These are phyloP conservation scores for Clonostachys rhizophaga DNA, from an alignment of 2,329 filamentous ascomycete species.

Conservation along the genomic window DNA sequence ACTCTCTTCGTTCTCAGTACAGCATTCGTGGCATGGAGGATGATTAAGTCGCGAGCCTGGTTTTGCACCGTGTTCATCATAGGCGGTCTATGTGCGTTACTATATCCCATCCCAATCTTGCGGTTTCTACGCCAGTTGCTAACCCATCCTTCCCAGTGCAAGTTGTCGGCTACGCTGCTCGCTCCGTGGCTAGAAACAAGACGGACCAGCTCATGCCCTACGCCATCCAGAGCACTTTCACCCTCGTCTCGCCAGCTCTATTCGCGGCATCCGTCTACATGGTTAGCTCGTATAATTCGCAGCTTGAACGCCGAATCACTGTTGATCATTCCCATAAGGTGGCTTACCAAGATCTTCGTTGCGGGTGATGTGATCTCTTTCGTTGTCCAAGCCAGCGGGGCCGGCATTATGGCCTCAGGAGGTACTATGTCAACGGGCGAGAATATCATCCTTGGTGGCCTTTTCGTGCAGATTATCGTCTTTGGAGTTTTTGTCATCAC, in stretches of 20 bases:
- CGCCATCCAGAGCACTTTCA: constrained; percentile 24
- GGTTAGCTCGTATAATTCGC: constrained; percentile 31
- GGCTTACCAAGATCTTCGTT: constrained; percentile 24
- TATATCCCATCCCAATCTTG: too few relatives aligned
- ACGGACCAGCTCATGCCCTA: constrained; percentile 16
- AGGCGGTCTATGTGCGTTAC: too few relatives aligned
- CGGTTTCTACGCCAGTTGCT: too few relatives aligned
- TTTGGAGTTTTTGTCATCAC: constrained; percentile 47
- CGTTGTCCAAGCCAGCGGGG: constrained; percentile 18
- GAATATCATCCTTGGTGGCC: constrained; percentile 44
- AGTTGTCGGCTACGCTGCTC: constrained; percentile 23
- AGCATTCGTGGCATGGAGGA: too few relatives aligned
- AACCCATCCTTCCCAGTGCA: constrained; percentile 17
- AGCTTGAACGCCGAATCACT: constrained; percentile 12
- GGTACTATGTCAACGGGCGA: constrained; percentile 23
- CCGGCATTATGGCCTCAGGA: constrained; percentile 14
- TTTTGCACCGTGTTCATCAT: too few relatives aligned
- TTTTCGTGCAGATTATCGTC: constrained; percentile 50
- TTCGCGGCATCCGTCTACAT: constrained; percentile 41
- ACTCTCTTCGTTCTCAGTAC: too few relatives aligned
- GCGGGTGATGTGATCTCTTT: constrained; percentile 20
- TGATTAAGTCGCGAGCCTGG: too few relatives aligned
- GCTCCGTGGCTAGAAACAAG: constrained; percentile 10
- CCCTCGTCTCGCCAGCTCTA: constrained; percentile 36
- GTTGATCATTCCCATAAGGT: constrained; percentile 11